phyloP scores from a whole-genome alignment of 2,329 filamentous ascomycete genomes.

The Colletotrichum zoysiae region DNA sequence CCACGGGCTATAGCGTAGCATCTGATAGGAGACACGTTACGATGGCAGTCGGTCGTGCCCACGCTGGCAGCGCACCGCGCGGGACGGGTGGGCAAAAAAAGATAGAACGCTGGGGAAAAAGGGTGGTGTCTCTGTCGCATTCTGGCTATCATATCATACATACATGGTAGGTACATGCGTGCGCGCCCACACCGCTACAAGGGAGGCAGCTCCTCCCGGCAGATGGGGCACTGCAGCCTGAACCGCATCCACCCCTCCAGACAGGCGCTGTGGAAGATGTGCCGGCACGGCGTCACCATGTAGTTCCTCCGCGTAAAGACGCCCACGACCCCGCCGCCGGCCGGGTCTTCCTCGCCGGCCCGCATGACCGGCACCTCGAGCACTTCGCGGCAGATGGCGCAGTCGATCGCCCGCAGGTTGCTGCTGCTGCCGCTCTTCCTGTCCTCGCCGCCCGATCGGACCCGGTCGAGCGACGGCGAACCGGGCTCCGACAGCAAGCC shows the following conservation, averaged over 20 bases:
- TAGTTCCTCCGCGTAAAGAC: slow-evolving; percentile 86
- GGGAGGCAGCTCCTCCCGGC: slow-evolving; percentile 88
- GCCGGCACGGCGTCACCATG: slow-evolving; percentile 97
- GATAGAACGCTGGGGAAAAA: neutral
- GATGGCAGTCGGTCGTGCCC: neutral
- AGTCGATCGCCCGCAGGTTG: slow-evolving; percentile 76
- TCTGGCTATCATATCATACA: slow-evolving; percentile 3
- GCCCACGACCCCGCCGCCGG: slow-evolving; percentile 68
- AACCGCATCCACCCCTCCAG: slow-evolving; percentile 97
- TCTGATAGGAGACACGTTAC: neutral
- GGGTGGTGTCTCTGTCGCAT: too few relatives aligned
- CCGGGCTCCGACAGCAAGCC: slow-evolving; percentile 66
- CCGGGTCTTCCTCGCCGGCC: slow-evolving; percentile 64
- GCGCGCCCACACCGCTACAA: slow-evolving; percentile 60
- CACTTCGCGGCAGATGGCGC: slow-evolving; percentile 92
- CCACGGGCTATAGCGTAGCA: neutral
- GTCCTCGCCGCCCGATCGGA: slow-evolving; percentile 50
- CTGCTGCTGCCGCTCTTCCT: slow-evolving; percentile 45
- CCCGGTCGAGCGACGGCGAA: slow-evolving; percentile 48
- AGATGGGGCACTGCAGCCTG: slow-evolving; percentile 93
- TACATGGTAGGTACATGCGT: neutral
- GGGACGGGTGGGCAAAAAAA: too few relatives aligned
- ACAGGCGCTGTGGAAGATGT: slow-evolving; percentile 94
- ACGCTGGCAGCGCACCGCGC: neutral
- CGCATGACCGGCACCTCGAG: slow-evolving; percentile 88